phyloP scores from a whole-genome alignment of 495 filamentous ascomycete genomes.

The Articulospora tetracladia region DNA sequence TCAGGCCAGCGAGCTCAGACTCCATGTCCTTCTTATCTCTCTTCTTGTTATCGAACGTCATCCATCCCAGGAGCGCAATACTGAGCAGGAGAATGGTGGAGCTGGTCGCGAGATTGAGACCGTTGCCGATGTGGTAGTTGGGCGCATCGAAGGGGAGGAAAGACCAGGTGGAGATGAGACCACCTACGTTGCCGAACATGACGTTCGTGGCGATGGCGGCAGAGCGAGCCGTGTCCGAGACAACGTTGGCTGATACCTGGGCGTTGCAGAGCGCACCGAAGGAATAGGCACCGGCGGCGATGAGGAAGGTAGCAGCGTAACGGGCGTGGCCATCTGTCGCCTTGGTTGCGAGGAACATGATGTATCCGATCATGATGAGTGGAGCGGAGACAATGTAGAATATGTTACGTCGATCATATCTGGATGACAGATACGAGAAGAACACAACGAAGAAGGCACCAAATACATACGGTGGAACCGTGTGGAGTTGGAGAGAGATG shows the following conservation, averaged over 20 bases:
- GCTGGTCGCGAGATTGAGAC: slow-evolving; percentile 63
- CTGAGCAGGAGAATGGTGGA: slow-evolving; percentile 46
- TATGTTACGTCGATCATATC: slow-evolving; percentile 53
- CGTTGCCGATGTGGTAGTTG: slow-evolving; percentile 70
- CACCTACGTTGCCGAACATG: slow-evolving; percentile 71
- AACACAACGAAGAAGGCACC: slow-evolving; percentile 63
- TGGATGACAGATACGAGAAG: slow-evolving; percentile 58
- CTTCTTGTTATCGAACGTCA: slow-evolving; percentile 59
- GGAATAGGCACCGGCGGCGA: slow-evolving; percentile 64
- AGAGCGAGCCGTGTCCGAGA: slow-evolving; percentile 64
- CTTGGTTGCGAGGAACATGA: slow-evolving; percentile 67
- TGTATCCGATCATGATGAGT: slow-evolving; percentile 64
- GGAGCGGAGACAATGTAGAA: slow-evolving; percentile 56
- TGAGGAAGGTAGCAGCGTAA: slow-evolving; percentile 71
- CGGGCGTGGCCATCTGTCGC: slow-evolving; percentile 43
- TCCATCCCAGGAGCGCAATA: slow-evolving; percentile 49
- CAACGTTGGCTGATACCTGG: slow-evolving; percentile 64
- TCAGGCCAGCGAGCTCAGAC: slow-evolving; percentile 51
- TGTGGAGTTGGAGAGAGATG: slow-evolving; percentile 59
- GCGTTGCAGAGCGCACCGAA: slow-evolving; percentile 63
- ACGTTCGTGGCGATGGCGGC: slow-evolving; percentile 63
- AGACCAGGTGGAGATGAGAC: slow-evolving; percentile 66
- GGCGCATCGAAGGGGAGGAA: slow-evolving; percentile 63
- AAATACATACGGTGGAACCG: slow-evolving; percentile 68
- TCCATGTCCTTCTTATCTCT: slow-evolving; percentile 50